A percentile compares a stretch with the other conserved stretches of the same genome.
Evolutionary conservation across 176 grass and related monocot genomes (phyloP).

Genomic region (Aegilops speltoides): DNA sequence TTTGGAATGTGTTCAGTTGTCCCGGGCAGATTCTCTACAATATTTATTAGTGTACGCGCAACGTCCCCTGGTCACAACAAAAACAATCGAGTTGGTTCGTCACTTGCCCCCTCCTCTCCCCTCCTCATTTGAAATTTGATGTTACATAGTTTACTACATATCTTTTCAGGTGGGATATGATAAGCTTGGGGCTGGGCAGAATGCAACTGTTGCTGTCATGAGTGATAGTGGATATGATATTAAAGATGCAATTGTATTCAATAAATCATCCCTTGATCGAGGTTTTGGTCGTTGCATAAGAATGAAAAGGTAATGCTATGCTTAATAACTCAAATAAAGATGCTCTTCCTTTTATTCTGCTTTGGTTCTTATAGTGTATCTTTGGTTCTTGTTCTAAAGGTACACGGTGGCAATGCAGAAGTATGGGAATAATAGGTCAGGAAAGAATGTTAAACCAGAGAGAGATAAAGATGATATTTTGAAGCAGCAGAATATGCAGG

Average conservation of each 20-base stretch:
- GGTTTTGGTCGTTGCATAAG: conserved; percentile 90
- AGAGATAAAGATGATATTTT: conserved; percentile 62
- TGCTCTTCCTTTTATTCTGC: conserved; percentile 5
- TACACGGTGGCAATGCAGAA: conserved; percentile 65
- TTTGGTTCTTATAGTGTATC: conserved; percentile 10
- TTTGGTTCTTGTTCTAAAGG: conserved; percentile 39
- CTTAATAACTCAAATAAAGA: background rate
- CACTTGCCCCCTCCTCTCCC: background rate
- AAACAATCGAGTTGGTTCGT: conserved; percentile 92
- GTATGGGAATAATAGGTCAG: conserved; percentile 41
- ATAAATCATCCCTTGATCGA: conserved; percentile 94
- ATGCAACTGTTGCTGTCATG: conserved; percentile 95
- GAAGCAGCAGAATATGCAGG: conserved; percentile 60
- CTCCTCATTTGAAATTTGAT: background rate
- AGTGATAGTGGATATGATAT: conserved; percentile 95
- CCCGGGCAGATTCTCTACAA: conserved; percentile 75
- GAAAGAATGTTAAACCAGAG: conserved; percentile 56
- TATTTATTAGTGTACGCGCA: conserved; percentile 88
- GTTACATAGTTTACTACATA: background rate
- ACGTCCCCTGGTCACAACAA: conserved; percentile 84
- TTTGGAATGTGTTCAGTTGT: conserved; percentile 52
- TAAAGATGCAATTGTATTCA: conserved; percentile 98
- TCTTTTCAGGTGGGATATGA: conserved; percentile 80
- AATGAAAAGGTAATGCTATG: conserved; percentile 73
- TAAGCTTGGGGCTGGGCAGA: conserved; percentile 91